Evolutionary conservation across 192 early-diverging fungal species (phyloP).

Genomic region (Entomortierella parvispora): DNA sequence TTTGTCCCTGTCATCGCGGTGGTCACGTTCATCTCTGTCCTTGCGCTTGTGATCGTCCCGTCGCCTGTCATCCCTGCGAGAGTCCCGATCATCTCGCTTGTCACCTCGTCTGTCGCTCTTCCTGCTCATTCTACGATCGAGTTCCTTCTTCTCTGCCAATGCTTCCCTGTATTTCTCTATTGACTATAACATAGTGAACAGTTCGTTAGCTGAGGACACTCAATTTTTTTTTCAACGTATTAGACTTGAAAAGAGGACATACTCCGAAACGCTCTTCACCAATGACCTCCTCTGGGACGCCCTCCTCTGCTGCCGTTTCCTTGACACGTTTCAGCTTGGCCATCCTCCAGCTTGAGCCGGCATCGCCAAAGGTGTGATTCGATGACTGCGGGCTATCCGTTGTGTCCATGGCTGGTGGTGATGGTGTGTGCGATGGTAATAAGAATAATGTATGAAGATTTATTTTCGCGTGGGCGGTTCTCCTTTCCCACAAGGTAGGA

Average conservation of each 20-base stretch:
- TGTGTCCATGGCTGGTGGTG: too few species aligned
- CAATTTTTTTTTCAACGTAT: background rate
- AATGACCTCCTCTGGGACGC: conserved; percentile 67
- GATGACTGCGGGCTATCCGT: too few species aligned
- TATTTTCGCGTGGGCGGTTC: too few species aligned
- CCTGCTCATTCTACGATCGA: conserved; percentile 57
- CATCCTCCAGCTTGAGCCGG: conserved; percentile 81
- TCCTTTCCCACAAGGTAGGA: too few species aligned
- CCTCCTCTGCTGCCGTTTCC: conserved; percentile 77
- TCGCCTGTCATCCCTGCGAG: background rate
- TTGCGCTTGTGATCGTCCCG: conserved; percentile 2
- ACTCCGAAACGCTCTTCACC: conserved; percentile 80
- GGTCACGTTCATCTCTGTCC: conserved; percentile 7
- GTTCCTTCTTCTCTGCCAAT: conserved; percentile 68
- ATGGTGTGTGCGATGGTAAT: too few species aligned
- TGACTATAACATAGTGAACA: conserved; percentile 52
- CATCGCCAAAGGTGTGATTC: conserved; percentile 63
- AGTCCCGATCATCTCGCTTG: conserved; percentile 15
- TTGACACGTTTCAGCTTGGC: conserved; percentile 74
- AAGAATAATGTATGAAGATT: too few species aligned
- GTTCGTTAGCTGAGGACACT: background rate
- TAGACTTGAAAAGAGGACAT: conserved; percentile 7
- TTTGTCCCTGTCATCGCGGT: conserved; percentile 13
- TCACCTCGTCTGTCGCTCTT: conserved; percentile 20
- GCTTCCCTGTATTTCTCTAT: conserved; percentile 74